Base-by-base conservation (phyloP, 805 yeast genomes). In the Candida stauntonica region DNA sequence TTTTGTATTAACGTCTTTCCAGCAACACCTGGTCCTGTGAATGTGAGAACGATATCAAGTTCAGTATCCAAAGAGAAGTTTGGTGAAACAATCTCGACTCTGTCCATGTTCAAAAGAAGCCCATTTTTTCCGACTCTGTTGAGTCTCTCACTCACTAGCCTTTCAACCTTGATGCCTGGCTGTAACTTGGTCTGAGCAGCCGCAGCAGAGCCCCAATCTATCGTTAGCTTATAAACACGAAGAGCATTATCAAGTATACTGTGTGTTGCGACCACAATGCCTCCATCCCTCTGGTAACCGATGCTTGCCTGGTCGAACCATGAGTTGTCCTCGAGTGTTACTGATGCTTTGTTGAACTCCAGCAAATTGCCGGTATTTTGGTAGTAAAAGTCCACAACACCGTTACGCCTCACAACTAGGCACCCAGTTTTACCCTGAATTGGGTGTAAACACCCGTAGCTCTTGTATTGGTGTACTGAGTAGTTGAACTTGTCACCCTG, bases 401-500 rank as follows among this genome's bases (percentile, higher is more conserved):
- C 95, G 47, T 77, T 75, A 39, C 71, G 67, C 31, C 91, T 67
- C 28, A 85, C 63, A 1, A 77, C 78, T 17, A 85, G 60, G 50
- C 87, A 77, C 2, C 89, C 93, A 41, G 82, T 82, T 46, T 81
- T 81, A 4, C 81, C 68, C 13, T 72, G 58, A 17, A 77, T 61
- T 4, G 95, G 93, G 58, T 85, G 93, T 48, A 76, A 62, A 1
- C 79, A 72, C 5, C 86, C 85, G 39, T 65, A 63, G 1, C 86
- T 68, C 50, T 70, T 73, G 43, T 72, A 72, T 52, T 78, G 86
- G 33, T 67, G 70, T 1, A 81, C 78, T 3, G 73, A 72, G 55
- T 83, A 86, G 7, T 58, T 62, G 58, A 69, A 80, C 24, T 57
- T 58, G 8, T 36, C 41, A 21, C 44, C 49, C 14, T 55, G 57